These are phyloP conservation scores for Akanthomyces uredinophilus DNA, from an alignment of 2,329 filamentous ascomycete genomes.

Conservation along the genomic window DNA sequence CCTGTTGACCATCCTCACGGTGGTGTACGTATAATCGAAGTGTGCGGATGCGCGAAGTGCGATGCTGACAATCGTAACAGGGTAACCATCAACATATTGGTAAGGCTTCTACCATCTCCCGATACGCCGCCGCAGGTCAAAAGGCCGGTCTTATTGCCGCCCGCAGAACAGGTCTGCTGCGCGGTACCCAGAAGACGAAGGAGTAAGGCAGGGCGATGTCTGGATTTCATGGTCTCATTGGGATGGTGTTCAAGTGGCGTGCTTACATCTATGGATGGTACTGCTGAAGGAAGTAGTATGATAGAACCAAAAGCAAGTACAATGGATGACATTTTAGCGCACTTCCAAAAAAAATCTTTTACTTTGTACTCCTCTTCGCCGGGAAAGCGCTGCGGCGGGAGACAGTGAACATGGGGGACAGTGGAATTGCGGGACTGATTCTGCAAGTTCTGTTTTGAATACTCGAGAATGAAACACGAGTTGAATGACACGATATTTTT, in stretches of 20 bases:
- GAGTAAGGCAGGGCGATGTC: constrained; percentile 56
- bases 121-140: constrained; percentile 96
- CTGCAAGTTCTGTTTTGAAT: not conserved
- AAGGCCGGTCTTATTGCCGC: constrained; percentile 99
- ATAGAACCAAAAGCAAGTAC: constrained; percentile 45
- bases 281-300: constrained; percentile 43
- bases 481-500: not conserved
- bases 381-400: not conserved
- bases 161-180: constrained; percentile 98
- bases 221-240: constrained; percentile 52
- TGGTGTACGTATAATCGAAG: constrained; percentile 56
- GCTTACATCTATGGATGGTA: constrained; percentile 56
- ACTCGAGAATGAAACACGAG: not conserved
- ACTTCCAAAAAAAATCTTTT: constrained; percentile 21
- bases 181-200: constrained; percentile 99
- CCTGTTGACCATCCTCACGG: constrained; percentile 98
- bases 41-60: constrained; percentile 7
- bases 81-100: constrained; percentile 99
- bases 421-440: not conserved
- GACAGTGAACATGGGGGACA: not conserved
- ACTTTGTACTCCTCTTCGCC: constrained; percentile 4
- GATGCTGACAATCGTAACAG: constrained; percentile 44
- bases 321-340: constrained; percentile 40
- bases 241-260: constrained; percentile 60
- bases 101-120: constrained; percentile 99